Conservation (phyloP, 352 stramenopile genomes). For the Aphanomyces cochlioides region DNA sequence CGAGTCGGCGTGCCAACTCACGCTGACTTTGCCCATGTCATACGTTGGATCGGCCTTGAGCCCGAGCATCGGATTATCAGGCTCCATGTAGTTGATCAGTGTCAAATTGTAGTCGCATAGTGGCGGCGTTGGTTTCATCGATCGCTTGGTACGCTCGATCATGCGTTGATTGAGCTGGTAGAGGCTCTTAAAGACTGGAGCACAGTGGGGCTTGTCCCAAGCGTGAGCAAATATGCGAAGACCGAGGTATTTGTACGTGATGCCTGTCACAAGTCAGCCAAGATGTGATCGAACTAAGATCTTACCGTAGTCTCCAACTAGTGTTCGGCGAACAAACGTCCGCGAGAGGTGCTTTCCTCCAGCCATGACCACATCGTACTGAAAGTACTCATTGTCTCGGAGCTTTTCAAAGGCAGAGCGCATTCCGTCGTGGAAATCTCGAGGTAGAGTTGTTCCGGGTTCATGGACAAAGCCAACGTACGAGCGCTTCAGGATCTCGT, state of each 20-base stretch:
- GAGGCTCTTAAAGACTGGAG: conserved; percentile 32
- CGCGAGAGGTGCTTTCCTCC: conserved; percentile 44
- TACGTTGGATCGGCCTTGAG: conserved; percentile 53
- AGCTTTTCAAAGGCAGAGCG: conserved; percentile 35
- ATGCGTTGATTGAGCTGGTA: conserved; percentile 32
- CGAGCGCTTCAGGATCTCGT: conserved; percentile 29
- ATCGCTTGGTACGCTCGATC: conserved; percentile 28
- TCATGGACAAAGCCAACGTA: conserved; percentile 37
- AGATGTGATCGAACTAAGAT: not conserved
- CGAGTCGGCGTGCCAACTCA: conserved; percentile 83
- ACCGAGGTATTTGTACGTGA: conserved; percentile 87
- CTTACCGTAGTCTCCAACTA: conserved; percentile 55
- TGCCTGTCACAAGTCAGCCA: conserved; percentile 42
- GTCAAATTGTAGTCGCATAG: conserved; percentile 57
- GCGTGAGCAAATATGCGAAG: conserved; percentile 80
- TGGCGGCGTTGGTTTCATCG: conserved; percentile 27
- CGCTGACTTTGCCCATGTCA: conserved; percentile 42
- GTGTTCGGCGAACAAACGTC: conserved; percentile 73
- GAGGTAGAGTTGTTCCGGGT: conserved; percentile 25
- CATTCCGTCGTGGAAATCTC: conserved; percentile 27
- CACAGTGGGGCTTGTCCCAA: conserved; percentile 40
- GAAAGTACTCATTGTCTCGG: conserved; percentile 42
- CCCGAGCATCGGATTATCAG: conserved; percentile 38
- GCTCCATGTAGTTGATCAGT: conserved; percentile 55
- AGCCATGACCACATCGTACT: conserved; percentile 48